Evolutionary conservation across 768 basidiomycete species (phyloP), one percentile per base, ranked within the genome.

Genomic region (Exidia glandulosa): DNA sequence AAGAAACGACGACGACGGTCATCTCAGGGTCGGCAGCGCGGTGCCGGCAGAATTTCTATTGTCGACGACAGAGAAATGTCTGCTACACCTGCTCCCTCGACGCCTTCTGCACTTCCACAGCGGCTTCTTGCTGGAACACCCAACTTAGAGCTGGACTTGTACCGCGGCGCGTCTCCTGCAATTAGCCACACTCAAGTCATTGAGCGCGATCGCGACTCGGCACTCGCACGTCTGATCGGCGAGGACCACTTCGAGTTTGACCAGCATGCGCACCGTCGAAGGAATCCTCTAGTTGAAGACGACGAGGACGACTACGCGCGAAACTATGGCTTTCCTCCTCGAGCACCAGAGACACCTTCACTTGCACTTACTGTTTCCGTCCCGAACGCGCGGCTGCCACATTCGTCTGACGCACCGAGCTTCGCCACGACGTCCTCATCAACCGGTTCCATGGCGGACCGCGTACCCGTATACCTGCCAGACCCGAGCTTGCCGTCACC

Each of bases 391-490:
- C 79, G 78, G 31, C 63, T 75, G 3, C 79, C 77, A 25, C 80
- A 83, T 63, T 65, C 76, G 23, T 79, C 83, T 4, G 81, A 84
- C 64, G 73, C 77, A 2, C 76, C 25, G 77, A 81, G 56, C 79
- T 78, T 29, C 25, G n/a, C n/a, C n/a, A 63, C 65, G 27, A 58
- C 33, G 19, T 59, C 57, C 14, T 56, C 34, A 7, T 7, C 41
- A 45, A 45, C 30, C 30, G 50, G 30, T 54, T 27, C 25, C 27
- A 54, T 75, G 16, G 57, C 60, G 33, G 62, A 67, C 29, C 45
- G 57, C 45, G 77, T 84, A 12, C 81, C 86, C 3, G 64, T 81
- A 30, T 83, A 79, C 61, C 59, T 77, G 59, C 74, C 72, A 67
- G 59, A 73, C 67, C 60, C 74, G 68, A 34, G 60, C 13, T 64